A percentile compares a stretch with the other conserved stretches of the same genome.
These are phyloP conservation scores for Hortiboletus rubellus DNA, from an alignment of 1,284 basidiomycete genomes.

Conservation along the genomic window DNA sequence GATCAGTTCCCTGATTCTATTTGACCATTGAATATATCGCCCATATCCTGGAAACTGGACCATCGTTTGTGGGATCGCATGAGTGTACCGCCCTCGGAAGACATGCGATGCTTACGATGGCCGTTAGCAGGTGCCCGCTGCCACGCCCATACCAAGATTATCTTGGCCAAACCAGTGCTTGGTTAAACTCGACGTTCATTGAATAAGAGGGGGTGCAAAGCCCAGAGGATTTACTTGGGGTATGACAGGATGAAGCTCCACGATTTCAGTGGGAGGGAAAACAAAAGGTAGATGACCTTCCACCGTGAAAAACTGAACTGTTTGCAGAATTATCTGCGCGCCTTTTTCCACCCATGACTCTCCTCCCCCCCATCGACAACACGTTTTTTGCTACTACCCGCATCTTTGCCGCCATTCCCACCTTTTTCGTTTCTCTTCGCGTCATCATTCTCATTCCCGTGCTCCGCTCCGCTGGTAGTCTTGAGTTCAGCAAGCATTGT, in stretches of 20 bases:
- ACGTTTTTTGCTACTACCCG: constrained; percentile 18
- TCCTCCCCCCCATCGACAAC: constrained; percentile 1
- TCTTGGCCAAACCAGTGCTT: neutral
- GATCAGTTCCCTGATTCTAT: neutral
- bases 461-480: neutral
- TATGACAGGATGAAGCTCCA: neutral
- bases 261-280: neutral
- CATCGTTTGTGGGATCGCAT: neutral
- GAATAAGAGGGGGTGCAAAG: neutral
- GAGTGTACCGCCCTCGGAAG: neutral
- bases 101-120: neutral
- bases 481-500: constrained; percentile 10
- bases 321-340: constrained; percentile 13
- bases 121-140: neutral
- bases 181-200: neutral
- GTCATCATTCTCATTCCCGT: neutral
- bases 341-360: constrained; percentile 19
- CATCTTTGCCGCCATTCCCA: neutral
- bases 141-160: neutral
- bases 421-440: neutral
- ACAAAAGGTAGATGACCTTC: neutral
- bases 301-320: neutral
- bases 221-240: neutral
- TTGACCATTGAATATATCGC: constrained; percentile 1
- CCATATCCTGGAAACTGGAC: constrained; percentile 4